These are phyloP conservation scores for Protomyces gravidus DNA, from an alignment of 1,139 yeast species.

Conservation along the genomic window DNA sequence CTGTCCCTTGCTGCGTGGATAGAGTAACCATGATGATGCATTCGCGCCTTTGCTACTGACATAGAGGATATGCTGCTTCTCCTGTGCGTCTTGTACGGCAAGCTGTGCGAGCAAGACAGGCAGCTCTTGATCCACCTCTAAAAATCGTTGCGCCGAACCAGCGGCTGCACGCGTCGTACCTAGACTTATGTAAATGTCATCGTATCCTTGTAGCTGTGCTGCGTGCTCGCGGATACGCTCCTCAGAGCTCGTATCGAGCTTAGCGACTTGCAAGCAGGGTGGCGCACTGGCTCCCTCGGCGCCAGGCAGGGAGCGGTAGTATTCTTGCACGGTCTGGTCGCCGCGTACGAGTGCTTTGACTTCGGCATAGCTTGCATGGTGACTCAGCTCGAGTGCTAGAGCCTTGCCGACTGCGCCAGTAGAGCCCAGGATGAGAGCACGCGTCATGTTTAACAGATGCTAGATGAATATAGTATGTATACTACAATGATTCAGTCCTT, in stretches of 20 bases:
- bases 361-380: conserved; percentile 3
- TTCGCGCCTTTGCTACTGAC: conserved; percentile 19
- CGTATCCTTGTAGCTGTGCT: conserved; percentile 14
- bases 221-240: background rate
- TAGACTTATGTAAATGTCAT: conserved; percentile 16
- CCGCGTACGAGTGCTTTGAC: conserved; percentile 12
- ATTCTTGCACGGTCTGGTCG: conserved; percentile 10
- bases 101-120: conserved; percentile 9
- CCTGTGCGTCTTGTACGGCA: background rate
- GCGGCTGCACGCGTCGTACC: conserved; percentile 28
- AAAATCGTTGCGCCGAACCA: conserved; percentile 18
- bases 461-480: too few relatives aligned
- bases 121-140: conserved; percentile 21
- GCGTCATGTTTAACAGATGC: background rate
- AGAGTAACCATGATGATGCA: conserved; percentile 7
- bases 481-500: conserved; percentile 3
- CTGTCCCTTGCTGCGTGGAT: conserved; percentile 25
- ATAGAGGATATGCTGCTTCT: conserved; percentile 20
- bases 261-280: background rate
- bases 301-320: background rate
- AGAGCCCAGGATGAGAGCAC: conserved; percentile 22
- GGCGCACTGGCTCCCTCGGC: background rate
- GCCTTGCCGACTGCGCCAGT: conserved; percentile 29
- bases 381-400: conserved; percentile 11
- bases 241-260: background rate